Evolutionary conservation across 768 basidiomycete species (phyloP), one percentile per base, ranked within the genome.

Genomic region (Termitomyces sp.): DNA sequence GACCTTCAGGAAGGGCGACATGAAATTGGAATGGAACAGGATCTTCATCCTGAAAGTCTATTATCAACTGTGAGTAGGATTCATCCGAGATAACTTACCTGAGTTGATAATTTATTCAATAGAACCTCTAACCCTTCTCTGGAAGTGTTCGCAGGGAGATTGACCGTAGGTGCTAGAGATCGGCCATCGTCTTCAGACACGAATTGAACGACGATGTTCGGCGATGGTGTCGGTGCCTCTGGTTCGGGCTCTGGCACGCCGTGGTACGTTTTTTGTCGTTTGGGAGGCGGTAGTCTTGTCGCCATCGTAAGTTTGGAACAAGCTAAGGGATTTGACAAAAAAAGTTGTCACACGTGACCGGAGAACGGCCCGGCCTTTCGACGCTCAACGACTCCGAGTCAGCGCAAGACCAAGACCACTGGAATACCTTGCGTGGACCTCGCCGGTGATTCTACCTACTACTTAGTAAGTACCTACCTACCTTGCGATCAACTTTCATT

Each of bases 1-100:
- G 76, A 52, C 82, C 75, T 27, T 82, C 82, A 3, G 91, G 89
- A 16, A 94, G 71, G 16, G 82, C 76, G 13, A 98, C 86, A 74
- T 96, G 89, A 73, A 98, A 97, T 36, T 89, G 79, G 68, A 94
- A 98, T 5, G 96, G 95, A 18, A 94, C 85, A 45, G 94, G 93
- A 64, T 97, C 95, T 64, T 94, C 93, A 55, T 86, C 82, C 86
- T 89, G 53, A 55, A 62, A 46, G 53, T 58, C 56, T 68, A 49
- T 63, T 59, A 46, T 56, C 64, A 47, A 64, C 56, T 65, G 47
- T 37, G 57, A 53, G 22, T 34, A 47, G 53, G 34, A 34, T 26
- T 40, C 54, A 45, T 22, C 56, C 45, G 27, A 48, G 39, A 47
- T 57, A 45, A 68, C 83, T 65, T 60, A 92, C 93, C 72, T 88